A percentile compares a stretch with the other conserved stretches of the same genome.
phyloP scores from a whole-genome alignment of 257 asterid species.

The Anisodus acutangulus region DNA sequence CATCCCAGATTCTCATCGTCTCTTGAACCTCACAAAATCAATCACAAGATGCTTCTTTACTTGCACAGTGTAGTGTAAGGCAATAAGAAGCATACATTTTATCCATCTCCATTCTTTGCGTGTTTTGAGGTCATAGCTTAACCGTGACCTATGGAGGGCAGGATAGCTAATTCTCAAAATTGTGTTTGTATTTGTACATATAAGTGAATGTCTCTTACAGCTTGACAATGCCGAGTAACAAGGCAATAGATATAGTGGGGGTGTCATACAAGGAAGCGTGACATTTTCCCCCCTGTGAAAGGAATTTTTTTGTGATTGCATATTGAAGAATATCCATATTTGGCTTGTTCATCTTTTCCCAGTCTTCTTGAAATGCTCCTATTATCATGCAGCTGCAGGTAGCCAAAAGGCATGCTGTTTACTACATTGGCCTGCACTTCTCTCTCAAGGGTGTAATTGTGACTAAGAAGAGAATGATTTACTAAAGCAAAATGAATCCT shows the following conservation, averaged over 20 bases:
- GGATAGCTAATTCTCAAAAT: not conserved
- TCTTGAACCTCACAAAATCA: not conserved
- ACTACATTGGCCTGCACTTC: not conserved
- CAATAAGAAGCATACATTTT: not conserved
- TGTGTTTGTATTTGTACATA: constrained; percentile 34
- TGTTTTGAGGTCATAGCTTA: constrained; percentile 23
- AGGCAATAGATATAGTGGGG: constrained; percentile 16
- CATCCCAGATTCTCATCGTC: not conserved
- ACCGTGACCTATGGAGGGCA: constrained; percentile 3
- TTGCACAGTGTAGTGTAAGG: constrained; percentile 1
- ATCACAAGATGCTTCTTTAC: not conserved
- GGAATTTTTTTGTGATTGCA: not conserved
- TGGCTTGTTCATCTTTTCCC: constrained; percentile 20
- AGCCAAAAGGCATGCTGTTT: not conserved
- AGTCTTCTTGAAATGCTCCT: constrained; percentile 7
- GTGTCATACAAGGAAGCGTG: not conserved
- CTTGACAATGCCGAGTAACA: not conserved
- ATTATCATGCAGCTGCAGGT: not conserved
- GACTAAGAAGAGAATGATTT: not conserved
- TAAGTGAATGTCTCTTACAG: not conserved
- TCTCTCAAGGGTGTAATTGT: not conserved
- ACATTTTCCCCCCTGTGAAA: not conserved
- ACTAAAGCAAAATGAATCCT: not conserved
- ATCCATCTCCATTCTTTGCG: not conserved
- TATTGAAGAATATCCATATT: not conserved